A percentile compares a stretch with the other conserved stretches of the same genome.
Conservation (phyloP, 352 stramenopile species). For the Globisporangium camurandrum region DNA sequence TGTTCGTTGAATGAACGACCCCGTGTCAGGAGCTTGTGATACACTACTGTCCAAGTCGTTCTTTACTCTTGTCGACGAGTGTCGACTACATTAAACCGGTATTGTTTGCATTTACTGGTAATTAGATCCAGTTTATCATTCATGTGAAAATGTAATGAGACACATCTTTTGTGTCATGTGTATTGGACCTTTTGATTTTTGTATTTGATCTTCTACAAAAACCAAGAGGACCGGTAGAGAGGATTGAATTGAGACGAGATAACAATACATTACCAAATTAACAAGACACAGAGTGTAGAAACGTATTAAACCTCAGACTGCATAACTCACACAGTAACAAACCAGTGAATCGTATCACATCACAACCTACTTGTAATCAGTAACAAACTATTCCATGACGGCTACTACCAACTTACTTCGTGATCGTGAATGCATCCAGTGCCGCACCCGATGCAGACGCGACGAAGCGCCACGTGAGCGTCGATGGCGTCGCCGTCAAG, state of each 20-base stretch:
- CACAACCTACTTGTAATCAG: not conserved
- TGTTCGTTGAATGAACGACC: no score
- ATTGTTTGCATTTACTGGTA: no score
- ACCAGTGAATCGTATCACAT: not conserved
- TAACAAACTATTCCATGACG: not conserved
- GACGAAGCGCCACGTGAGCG: slow-evolving; percentile 25
- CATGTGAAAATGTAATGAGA: no score
- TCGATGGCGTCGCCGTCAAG: slow-evolving; percentile 4
- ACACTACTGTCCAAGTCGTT: not conserved
- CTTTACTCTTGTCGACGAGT: no score
- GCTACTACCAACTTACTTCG: not conserved
- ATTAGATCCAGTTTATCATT: no score
- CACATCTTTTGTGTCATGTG: no score
- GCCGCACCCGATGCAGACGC: slow-evolving; percentile 10
- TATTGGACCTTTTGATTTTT: no score
- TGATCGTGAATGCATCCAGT: slow-evolving; percentile 16
- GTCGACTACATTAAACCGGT: no score
- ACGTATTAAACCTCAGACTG: not conserved
- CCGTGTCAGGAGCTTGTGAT: no score
- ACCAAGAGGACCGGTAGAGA: no score
- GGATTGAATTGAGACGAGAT: no score
- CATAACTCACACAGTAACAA: not conserved
- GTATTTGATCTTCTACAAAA: no score
- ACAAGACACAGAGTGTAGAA: not conserved
- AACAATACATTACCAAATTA: not conserved